These are phyloP conservation scores for Fraxinus pennsylvanica DNA, from an alignment of 257 asterid species.

Conservation along the genomic window DNA sequence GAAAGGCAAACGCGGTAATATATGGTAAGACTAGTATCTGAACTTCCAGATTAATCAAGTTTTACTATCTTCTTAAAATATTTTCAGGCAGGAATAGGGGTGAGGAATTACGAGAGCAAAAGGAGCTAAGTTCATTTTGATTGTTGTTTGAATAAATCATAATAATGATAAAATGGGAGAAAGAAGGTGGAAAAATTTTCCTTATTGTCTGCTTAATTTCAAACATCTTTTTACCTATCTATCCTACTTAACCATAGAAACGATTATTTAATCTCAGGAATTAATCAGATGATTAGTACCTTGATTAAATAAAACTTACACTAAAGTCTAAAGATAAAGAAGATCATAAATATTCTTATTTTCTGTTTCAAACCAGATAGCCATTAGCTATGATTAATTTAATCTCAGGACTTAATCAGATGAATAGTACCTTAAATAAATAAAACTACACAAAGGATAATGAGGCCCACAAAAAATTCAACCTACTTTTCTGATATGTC, in stretches of 20 bases:
- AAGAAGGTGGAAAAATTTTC: not conserved
- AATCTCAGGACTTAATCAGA: not conserved
- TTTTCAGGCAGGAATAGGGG: not conserved
- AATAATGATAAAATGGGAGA: not conserved
- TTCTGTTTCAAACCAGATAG: not conserved
- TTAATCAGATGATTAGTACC: not conserved
- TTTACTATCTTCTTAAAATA: not conserved
- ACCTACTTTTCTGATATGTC: not conserved
- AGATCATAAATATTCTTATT: not conserved
- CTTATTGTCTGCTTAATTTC: not conserved
- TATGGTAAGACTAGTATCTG: not conserved
- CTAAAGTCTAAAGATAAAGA: not conserved
- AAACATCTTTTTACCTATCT: not conserved
- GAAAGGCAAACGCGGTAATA: no score
- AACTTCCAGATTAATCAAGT: not conserved
- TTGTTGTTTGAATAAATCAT: not conserved
- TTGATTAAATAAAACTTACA: not conserved
- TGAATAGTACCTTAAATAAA: not conserved
- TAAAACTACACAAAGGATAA: not conserved
- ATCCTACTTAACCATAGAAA: not conserved
- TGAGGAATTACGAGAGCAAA: no score
- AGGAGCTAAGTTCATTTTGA: not conserved
- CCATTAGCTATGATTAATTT: not conserved
- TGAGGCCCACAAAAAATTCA: not conserved
- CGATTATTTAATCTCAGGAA: not conserved